Evolutionary conservation across 441 rosid genomes (phyloP), one percentile per base, ranked within the genome.

Genomic region (Viola pubescens): DNA sequence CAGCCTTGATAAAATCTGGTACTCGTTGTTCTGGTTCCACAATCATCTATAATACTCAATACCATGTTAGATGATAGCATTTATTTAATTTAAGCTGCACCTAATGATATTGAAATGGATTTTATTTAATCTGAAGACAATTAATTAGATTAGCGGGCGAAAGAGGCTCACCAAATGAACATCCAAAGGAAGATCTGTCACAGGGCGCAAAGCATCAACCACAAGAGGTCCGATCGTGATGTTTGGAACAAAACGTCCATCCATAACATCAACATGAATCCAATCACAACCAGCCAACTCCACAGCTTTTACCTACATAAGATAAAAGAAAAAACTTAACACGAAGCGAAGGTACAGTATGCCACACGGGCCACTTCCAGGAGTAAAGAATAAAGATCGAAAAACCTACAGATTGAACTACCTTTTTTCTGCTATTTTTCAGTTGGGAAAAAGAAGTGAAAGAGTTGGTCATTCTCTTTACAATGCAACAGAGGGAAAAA

Each of bases 261-360:
- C 97, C 98, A 92, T 92, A 9, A 92, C 97, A 82, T 92, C 98
- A 41, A 92, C 90, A 71, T 92, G 97, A 66, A 92, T 87, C 98
- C 97, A 89, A 67, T 94, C 98, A 81, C 96, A 94, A 56, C 98
- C 98, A 57, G 95, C 98, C 67, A 82, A n/a, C 76, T 94, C 97
- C 43, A 89, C 96, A 38, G 97, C 96, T 83, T 94, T 94, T 4
- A 94, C 95, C 97, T 89, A 75, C 62, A 68, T 38, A 63, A 70
- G 57, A 52, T 40, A 38, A 40, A 64, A 67, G 66, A 46, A 75
- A 64, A 74, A 49, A 56, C n/a, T 59, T 6, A 37, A 40, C 16
- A 60, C 38, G 7, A 7, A 11, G 58, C 47, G 60, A 11, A 56
- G 38, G 14, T 7, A 49, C 8, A 58, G 48, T 8, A 3, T 5